These are phyloP conservation scores for Neoscytalidium dimidiatum DNA, from an alignment of 2,329 filamentous ascomycete species.

Conservation along the genomic window DNA sequence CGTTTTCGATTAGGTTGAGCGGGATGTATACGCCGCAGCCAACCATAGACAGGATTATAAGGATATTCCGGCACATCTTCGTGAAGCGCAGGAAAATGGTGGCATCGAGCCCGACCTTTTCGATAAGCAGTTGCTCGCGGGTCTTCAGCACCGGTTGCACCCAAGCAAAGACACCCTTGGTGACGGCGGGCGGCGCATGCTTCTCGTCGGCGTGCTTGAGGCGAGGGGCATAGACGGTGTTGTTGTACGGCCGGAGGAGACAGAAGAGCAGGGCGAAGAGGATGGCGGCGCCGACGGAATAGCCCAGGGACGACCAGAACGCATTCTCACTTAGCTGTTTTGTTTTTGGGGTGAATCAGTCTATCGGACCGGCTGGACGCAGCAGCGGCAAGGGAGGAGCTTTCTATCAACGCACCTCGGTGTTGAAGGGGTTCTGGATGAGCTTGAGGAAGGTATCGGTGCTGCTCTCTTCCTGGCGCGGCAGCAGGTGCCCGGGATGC, in stretches of 20 bases:
- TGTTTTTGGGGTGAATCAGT: neutral
- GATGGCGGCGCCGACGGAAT: constrained; percentile 73
- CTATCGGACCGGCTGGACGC: neutral
- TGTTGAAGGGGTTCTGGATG: constrained; percentile 43
- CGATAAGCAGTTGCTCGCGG: constrained; percentile 73
- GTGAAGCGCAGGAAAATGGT: constrained; percentile 86
- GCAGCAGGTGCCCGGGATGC: neutral
- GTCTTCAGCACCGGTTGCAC: constrained; percentile 74
- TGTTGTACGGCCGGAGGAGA: constrained; percentile 85
- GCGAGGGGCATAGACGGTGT: constrained; percentile 90
- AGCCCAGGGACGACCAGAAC: constrained; percentile 76
- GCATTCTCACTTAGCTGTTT: constrained; percentile 60
- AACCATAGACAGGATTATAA: constrained; percentile 69
- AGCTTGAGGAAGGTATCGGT: constrained; percentile 40
- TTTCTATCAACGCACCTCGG: constrained; percentile 26
- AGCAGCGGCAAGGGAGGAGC: neutral
- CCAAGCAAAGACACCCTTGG: constrained; percentile 89
- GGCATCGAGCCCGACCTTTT: constrained; percentile 88
- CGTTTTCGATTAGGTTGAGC: constrained; percentile 61
- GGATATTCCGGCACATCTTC: constrained; percentile 91
- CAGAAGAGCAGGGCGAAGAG: constrained; percentile 82
- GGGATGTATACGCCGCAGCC: constrained; percentile 80
- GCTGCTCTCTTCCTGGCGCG: constrained; percentile 15
- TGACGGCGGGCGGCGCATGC: constrained; percentile 83
- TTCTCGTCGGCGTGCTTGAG: constrained; percentile 89